Evolutionary conservation across 179 eudicot species (phyloP), one percentile per base, ranked within the genome.

Genomic region (Pouteria campechiana): DNA sequence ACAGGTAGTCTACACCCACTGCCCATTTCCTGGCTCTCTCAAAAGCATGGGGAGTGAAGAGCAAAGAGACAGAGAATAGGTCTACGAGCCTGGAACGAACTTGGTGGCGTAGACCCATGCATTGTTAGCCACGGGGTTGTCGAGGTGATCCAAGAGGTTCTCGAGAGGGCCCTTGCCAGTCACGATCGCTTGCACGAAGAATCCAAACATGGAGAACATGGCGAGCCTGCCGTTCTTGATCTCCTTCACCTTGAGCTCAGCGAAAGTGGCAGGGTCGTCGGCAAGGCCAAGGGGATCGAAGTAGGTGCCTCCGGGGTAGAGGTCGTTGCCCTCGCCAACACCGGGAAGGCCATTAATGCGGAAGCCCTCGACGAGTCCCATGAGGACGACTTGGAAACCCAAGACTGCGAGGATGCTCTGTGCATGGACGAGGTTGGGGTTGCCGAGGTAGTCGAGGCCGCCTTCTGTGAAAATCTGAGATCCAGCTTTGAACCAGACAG

Each of bases 101-200:
- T 85, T 85, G 62, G 93, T 85, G 67, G 93, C 93, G 48, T 70
- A 85, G 17, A 79, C 93, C 95, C 95, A 82, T 11, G 95, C 95
- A 58, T 86, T 86, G 83, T 86, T 86, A 18, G 93, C 96, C 55
- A 83, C 93, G 23, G 96, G 93, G 76, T 73, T 74, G 44, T 86
- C 96, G 23, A 86, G 84, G 56, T 86, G 96, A 57, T 86, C 96
- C 74, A 86, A 58, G 30, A 86, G 62, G 63, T 86, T 86, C 75
- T 86, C 93, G 40, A 86, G 66, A 3, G 93, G 95, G 5, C 95
- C 93, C 41, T 86, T 86, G 1, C 93, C 86, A 0, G 93, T 82
- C 6, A 86, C 86, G 17, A 86, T 86, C 9, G 96, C 96, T 54
- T 86, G 96, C 12, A 86, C 89, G 44, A 83, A 86, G 81, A 86